A percentile compares a stretch with the other conserved stretches of the same genome.
Conservation (phyloP, 2,329 filamentous ascomycete genomes). For the Amesomyces nigricolor region DNA sequence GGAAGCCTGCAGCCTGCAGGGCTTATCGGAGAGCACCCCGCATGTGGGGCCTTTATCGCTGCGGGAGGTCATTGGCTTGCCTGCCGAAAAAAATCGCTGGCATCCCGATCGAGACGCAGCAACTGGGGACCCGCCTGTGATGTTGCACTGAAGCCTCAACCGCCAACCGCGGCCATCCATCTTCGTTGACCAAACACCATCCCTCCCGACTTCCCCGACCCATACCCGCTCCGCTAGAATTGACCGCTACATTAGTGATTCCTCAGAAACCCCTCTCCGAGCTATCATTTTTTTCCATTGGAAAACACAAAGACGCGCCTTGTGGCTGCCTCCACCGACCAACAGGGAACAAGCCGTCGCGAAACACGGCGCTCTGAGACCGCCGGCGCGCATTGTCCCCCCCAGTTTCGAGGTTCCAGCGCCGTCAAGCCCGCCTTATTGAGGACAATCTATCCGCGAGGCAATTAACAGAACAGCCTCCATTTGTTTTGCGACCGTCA, state of each 20-base stretch:
- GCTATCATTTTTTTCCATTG: neutral
- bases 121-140: constrained; percentile 11
- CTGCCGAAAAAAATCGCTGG: constrained; percentile 22
- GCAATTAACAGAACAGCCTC: constrained; percentile 10
- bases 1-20: neutral
- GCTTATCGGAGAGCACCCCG: constrained; percentile 11
- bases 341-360: constrained; percentile 13
- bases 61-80: constrained; percentile 19
- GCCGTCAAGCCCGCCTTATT: constrained; percentile 11
- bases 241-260: neutral
- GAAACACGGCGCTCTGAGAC: constrained; percentile 13
- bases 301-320: neutral
- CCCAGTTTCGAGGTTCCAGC: constrained; percentile 15
- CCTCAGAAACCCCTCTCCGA: neutral
- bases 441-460: constrained; percentile 18
- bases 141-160: constrained; percentile 8
- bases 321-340: constrained; percentile 1
- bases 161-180: neutral
- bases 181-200: neutral
- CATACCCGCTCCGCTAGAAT: neutral
- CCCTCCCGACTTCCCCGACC: neutral
- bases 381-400: constrained; percentile 12
- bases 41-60: constrained; percentile 18
- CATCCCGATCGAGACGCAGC: constrained; percentile 17
- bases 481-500: neutral